A percentile compares a stretch with the other conserved stretches of the same genome.
Conservation (phyloP, 2,329 filamentous ascomycete species). For the Berkeleyomyces rouxiae region DNA sequence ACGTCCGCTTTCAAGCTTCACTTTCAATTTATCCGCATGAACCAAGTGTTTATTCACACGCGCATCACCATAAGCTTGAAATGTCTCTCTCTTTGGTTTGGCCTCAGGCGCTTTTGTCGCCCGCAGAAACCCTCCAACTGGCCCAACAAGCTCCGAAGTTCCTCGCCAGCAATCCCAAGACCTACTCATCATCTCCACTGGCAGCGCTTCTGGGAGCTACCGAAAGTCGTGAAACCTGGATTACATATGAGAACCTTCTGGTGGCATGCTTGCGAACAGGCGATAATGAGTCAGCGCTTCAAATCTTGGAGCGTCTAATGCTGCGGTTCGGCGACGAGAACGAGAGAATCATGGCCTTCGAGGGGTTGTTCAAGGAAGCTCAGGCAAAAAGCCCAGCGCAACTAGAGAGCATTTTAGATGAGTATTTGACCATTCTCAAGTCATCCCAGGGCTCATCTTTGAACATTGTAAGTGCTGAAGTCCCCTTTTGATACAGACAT, state of each 20-base stretch:
- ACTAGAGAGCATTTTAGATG: conserved; percentile 52
- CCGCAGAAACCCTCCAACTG: conserved; percentile 36
- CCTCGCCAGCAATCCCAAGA: conserved; percentile 35
- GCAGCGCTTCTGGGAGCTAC: conserved; percentile 35
- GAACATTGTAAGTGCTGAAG: conserved; percentile 52
- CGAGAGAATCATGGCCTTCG: conserved; percentile 70
- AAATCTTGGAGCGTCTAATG: conserved; percentile 59
- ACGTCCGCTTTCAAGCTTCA: no score
- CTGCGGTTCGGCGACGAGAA: conserved; percentile 70
- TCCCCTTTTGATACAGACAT: conserved; percentile 3
- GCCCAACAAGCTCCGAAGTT: conserved; percentile 45
- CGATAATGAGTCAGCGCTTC: conserved; percentile 60
- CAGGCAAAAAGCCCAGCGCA: conserved; percentile 48
- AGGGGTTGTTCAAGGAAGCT: conserved; percentile 73
- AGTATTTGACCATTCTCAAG: conserved; percentile 60
- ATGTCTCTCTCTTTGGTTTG: conserved; percentile 40
- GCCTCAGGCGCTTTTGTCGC: conserved; percentile 39
- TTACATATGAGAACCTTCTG: conserved; percentile 71
- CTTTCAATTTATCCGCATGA: no score
- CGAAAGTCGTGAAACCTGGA: conserved; percentile 71
- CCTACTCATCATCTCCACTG: conserved; percentile 37
- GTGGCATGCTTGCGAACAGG: conserved; percentile 69
- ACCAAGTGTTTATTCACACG: no score
- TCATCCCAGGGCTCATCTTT: conserved; percentile 38
- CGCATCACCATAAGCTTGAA: not conserved